Conservation (phyloP, 306 rosid genomes). For the Trifolium repens region DNA sequence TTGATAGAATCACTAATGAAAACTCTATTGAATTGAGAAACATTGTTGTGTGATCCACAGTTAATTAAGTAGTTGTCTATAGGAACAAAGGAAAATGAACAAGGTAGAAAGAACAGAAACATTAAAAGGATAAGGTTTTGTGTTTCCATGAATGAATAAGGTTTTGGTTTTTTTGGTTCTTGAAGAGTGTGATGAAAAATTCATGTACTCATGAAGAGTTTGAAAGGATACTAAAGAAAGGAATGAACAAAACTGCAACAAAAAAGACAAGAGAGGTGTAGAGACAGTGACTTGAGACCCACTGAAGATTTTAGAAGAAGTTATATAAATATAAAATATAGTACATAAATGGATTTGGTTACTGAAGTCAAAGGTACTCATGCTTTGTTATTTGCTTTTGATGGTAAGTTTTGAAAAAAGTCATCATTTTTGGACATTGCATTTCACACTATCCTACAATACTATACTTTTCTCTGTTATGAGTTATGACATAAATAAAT, state of each 20-base stretch:
- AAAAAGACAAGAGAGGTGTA: conserved; percentile 42
- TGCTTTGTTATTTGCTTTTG: conserved; percentile 30
- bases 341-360: conserved; percentile 37
- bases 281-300: conserved; percentile 32
- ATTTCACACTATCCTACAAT: conserved; percentile 36
- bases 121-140: conserved; percentile 26
- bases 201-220: conserved; percentile 8
- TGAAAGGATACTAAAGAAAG: conserved; percentile 5
- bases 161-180: conserved; percentile 29
- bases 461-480: neutral
- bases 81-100: conserved; percentile 68
- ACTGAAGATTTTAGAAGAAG: conserved; percentile 36
- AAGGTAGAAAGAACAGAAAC: conserved; percentile 46
- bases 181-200: conserved; percentile 39
- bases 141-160: conserved; percentile 56
- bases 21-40: conserved; percentile 56
- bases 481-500: conserved; percentile 6
- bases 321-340: conserved; percentile 1
- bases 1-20: conserved; percentile 62
- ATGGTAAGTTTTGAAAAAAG: conserved; percentile 15
- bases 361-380: conserved; percentile 42
- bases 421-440: conserved; percentile 33
- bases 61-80: conserved; percentile 73
- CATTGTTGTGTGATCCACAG: conserved; percentile 76
- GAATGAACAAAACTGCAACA: conserved; percentile 24